Conservation (phyloP, 1,284 basidiomycete species). For the Trichosporon faecale region DNA sequence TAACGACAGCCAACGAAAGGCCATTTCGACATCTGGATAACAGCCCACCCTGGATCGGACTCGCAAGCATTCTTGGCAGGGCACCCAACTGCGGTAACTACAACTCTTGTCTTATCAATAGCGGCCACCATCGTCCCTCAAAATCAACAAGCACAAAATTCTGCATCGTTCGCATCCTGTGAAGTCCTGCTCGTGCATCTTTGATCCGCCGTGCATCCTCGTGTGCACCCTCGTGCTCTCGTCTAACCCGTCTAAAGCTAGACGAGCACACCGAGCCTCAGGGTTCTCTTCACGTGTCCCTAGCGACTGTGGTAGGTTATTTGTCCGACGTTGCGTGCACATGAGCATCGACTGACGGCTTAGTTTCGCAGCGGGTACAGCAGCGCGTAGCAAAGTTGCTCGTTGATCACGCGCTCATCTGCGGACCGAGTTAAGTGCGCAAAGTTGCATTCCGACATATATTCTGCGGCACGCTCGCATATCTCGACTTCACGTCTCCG, state of each 20-base stretch:
- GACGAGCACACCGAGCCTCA: neutral
- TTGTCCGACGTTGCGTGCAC: neutral
- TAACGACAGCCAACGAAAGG: neutral
- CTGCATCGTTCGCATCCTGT: neutral
- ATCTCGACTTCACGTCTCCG: neutral
- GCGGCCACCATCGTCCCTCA: too few species aligned
- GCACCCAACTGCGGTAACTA: neutral
- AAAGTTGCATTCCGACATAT: too few species aligned
- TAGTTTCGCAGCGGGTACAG: neutral
- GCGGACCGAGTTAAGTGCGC: too few species aligned
- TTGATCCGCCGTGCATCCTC: too few species aligned
- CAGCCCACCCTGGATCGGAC: neutral
- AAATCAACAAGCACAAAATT: too few species aligned
- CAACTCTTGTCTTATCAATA: neutral
- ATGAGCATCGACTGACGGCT: neutral
- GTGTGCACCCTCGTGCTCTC: neutral
- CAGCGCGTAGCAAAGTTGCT: too few species aligned
- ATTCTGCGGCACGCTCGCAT: too few species aligned
- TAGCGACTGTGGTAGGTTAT: neutral
- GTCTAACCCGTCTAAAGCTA: neutral
- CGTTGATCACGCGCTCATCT: neutral
- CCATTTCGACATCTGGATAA: neutral
- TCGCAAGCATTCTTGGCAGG: neutral
- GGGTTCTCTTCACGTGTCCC: neutral
- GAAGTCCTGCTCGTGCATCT: neutral